These are phyloP conservation scores for Bruguiera sexangula DNA, from an alignment of 345 rosid genomes.

Conservation along the genomic window DNA sequence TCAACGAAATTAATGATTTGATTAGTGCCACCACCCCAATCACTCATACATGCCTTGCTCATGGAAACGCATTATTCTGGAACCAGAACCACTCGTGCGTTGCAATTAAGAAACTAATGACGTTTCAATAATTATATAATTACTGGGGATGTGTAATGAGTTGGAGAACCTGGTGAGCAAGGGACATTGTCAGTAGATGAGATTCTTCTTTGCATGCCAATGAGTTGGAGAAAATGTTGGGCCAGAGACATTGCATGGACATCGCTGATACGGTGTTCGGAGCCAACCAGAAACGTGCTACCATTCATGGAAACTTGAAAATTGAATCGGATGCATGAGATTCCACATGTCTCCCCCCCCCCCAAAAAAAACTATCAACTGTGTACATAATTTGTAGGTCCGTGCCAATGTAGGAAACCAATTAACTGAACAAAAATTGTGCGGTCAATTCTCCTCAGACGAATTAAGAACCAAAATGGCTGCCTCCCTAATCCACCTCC, in stretches of 20 bases:
- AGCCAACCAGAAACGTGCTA: not conserved
- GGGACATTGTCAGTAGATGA: too few relatives aligned
- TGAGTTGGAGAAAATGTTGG: not conserved
- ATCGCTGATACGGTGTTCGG: not conserved
- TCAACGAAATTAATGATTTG: too few relatives aligned
- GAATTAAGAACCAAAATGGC: slow-evolving; percentile 12
- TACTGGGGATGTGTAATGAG: too few relatives aligned
- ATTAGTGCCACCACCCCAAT: too few relatives aligned
- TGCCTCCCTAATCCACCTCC: slow-evolving; percentile 26
- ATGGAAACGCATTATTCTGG: too few relatives aligned
- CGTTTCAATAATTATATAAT: too few relatives aligned
- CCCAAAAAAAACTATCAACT: too few relatives aligned
- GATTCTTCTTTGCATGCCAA: too few relatives aligned
- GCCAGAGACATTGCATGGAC: not conserved
- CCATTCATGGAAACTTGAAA: not conserved
- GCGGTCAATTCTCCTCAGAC: slow-evolving; percentile 2
- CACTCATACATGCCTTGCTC: too few relatives aligned
- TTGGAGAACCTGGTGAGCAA: too few relatives aligned
- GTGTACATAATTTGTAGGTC: not conserved
- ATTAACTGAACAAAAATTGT: not conserved
- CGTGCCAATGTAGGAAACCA: not conserved
- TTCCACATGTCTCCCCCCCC: slow-evolving; percentile 5
- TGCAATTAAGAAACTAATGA: too few relatives aligned
- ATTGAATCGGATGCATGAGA: not conserved
- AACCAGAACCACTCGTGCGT: too few relatives aligned